Evolutionary conservation across 75 land plant species (phyloP).

Genomic region (Pinus albicaulis): DNA sequence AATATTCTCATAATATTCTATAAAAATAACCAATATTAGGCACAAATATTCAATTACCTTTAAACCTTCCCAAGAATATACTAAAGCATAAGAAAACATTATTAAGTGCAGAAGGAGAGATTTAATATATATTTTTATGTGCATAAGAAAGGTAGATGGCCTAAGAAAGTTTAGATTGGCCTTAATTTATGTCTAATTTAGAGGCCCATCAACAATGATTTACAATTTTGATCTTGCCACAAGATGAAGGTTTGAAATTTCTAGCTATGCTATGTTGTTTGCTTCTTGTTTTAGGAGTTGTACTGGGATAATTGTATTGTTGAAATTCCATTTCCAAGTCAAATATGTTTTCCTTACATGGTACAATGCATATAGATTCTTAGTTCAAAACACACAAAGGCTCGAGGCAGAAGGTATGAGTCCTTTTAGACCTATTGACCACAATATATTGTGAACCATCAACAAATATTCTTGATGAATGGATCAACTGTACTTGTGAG

Average conservation of each 20-base stretch:
- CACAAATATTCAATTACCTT: too few species aligned
- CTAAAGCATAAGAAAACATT: too few species aligned
- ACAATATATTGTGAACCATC: constrained; percentile 7
- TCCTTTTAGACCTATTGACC: constrained; percentile 68
- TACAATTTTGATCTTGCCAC: background rate
- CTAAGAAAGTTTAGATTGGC: too few species aligned
- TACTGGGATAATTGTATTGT: background rate
- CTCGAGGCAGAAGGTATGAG: constrained; percentile 73
- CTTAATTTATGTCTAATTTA: too few species aligned
- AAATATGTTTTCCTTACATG: constrained; percentile 95
- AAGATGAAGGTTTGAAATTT: background rate
- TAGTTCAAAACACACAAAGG: constrained; percentile 91
- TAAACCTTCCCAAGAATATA: too few species aligned
- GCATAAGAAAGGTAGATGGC: too few species aligned
- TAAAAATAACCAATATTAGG: too few species aligned
- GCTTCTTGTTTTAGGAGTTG: constrained; percentile 1
- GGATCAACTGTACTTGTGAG: constrained; percentile 94
- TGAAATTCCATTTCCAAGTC: constrained; percentile 39
- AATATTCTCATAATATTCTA: too few species aligned
- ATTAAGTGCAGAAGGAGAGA: too few species aligned
- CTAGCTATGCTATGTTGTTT: background rate
- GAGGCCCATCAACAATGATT: too few species aligned
- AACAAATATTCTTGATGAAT: constrained; percentile 74
- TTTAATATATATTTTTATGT: too few species aligned
- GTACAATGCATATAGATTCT: constrained; percentile 99